Evolutionary conservation across 352 stramenopile genomes (phyloP).

Genomic region (Globisporangium solare): DNA sequence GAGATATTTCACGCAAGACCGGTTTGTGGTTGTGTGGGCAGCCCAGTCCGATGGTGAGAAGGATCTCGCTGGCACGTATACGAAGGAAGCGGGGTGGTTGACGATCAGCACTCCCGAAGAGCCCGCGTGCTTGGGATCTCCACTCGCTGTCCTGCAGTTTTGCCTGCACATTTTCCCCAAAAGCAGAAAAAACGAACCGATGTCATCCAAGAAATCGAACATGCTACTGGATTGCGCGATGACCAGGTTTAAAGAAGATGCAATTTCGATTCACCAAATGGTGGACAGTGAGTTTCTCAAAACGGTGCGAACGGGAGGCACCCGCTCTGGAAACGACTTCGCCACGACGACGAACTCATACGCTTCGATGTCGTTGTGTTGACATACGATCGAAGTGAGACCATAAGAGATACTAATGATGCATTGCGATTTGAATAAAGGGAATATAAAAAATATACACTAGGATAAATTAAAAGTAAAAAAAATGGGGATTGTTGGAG

Average conservation of each 20-base stretch:
- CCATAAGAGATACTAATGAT: too few species aligned
- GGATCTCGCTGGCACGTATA: constrained; percentile 20
- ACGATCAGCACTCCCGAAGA: not conserved
- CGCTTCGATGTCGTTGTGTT: too few species aligned
- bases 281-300: too few species aligned
- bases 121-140: not conserved
- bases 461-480: too few species aligned
- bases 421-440: too few species aligned
- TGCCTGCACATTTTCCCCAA: not conserved
- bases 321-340: too few species aligned
- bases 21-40: constrained; percentile 25
- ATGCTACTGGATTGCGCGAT: not conserved
- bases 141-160: not conserved
- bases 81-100: constrained; percentile 27
- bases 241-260: not conserved
- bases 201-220: not conserved
- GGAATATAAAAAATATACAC: too few species aligned
- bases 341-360: too few species aligned
- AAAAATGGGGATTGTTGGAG: too few species aligned
- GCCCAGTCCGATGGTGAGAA: constrained; percentile 26
- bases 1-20: constrained; percentile 24
- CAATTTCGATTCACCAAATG: not conserved
- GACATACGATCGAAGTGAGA: too few species aligned
- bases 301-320: too few species aligned
- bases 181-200: not conserved